Percentiles rank a stretch among this genome's conserved stretches.
Conservation (phyloP, 2,329 filamentous ascomycete species). For the Mariannaea elegans region DNA sequence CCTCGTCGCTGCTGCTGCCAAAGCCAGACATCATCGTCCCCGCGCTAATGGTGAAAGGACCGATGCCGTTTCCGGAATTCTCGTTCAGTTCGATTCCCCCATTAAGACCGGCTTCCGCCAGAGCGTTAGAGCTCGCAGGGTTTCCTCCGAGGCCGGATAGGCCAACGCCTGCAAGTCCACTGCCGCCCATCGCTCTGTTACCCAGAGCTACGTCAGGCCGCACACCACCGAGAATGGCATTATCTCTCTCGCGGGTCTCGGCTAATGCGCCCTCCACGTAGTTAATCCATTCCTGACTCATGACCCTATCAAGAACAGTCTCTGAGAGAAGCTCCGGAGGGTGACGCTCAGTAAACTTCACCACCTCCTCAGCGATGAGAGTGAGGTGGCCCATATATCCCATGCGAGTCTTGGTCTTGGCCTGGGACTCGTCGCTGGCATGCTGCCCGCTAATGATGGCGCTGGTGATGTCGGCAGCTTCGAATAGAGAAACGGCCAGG, state of each 20-base stretch:
- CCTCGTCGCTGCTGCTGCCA: conserved; percentile 93
- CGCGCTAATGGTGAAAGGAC: conserved; percentile 76
- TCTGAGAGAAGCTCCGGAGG: conserved; percentile 87
- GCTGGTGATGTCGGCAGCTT: conserved; percentile 87
- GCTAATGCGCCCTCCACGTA: conserved; percentile 94
- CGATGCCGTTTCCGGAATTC: conserved; percentile 72
- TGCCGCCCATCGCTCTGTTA: conserved; percentile 69
- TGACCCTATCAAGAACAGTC: conserved; percentile 85
- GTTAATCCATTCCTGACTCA: conserved; percentile 89
- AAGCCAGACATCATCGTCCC: conserved; percentile 88
- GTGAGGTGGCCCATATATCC: conserved; percentile 99
- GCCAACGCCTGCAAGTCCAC: conserved; percentile 58
- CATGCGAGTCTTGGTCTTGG: conserved; percentile 85
- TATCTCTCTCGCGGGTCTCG: conserved; percentile 94
- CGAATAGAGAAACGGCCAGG: conserved; percentile 91
- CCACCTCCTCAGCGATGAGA: conserved; percentile 95
- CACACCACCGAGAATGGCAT: conserved; percentile 96
- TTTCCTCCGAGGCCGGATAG: conserved; percentile 55
- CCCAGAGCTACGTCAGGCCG: conserved; percentile 89
- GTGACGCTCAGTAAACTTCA: conserved; percentile 96
- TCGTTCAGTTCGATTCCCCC: conserved; percentile 75
- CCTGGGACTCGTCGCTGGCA: conserved; percentile 85
- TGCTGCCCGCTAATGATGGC: conserved; percentile 92
- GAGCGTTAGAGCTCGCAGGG: conserved; percentile 67
- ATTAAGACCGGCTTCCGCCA: conserved; percentile 84